Percentiles rank a stretch among this genome's conserved stretches.
phyloP scores from a whole-genome alignment of 2,329 filamentous ascomycete species.

The Diaporthe eres region DNA sequence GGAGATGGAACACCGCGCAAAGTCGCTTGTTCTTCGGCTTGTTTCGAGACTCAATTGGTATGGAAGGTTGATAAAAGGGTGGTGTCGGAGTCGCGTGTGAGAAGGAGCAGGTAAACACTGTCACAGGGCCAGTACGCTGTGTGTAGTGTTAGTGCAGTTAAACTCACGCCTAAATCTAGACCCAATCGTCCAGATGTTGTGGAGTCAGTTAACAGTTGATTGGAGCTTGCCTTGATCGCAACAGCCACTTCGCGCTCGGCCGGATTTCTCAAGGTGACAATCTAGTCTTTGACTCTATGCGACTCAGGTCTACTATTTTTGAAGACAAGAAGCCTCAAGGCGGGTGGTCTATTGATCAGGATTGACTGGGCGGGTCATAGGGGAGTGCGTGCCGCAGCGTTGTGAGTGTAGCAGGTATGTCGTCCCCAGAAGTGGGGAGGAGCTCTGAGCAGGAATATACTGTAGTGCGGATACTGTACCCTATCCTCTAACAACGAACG shows the following conservation, averaged over 20 bases:
- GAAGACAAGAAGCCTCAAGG: background rate
- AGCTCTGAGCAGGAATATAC: background rate
- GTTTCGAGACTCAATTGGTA: conserved; percentile 1
- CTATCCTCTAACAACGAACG: background rate
- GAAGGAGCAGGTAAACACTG: conserved; percentile 26
- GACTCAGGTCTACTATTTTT: background rate
- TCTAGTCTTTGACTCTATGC: background rate
- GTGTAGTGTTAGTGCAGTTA: background rate
- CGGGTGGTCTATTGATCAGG: background rate
- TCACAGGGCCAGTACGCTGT: background rate
- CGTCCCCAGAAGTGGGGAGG: background rate
- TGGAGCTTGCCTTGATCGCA: conserved; percentile 4
- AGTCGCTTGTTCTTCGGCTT: background rate
- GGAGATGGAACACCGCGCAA: background rate
- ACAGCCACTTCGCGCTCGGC: background rate
- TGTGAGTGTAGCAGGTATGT: background rate
- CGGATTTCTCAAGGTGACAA: background rate
- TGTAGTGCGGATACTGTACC: background rate
- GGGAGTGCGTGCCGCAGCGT: too few species aligned
- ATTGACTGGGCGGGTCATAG: background rate
- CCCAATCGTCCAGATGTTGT: background rate
- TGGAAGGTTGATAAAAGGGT: background rate
- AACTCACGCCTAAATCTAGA: background rate
- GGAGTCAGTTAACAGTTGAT: background rate
- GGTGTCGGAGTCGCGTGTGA: background rate